Base-by-base conservation (phyloP, 78 protist species). In the Speleostelium caveatum region DNA sequence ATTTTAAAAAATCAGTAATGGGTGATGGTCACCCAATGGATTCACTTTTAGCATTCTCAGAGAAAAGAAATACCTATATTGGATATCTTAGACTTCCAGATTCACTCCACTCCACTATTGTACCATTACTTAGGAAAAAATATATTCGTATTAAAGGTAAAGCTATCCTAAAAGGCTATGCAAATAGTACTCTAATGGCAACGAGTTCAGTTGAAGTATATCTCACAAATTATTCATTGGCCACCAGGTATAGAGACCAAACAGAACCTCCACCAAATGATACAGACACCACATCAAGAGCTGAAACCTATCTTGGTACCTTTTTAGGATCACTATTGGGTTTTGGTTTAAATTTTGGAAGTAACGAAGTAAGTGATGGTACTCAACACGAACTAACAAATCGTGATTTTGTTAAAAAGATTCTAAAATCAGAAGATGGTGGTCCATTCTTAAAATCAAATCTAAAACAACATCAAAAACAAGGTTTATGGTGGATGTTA, bases 401-500 rank as follows among this genome's bases (percentile, higher is more conserved):
- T 3, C 17, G 36, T 1, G 91, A 83, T 59, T 71, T 71, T 19
- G 73, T 69, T 0, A 67, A 59, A 8, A 69, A 53, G 16, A 30
- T 12, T 28, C 77, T 83, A 7, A 12, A 33, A 3, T 17, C 14
- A 32, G 59, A 21, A 1, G 73, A 67, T 2, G n/a, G 75, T 26
- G 73, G 35, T 41, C 14, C 0, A 17, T 33, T 36, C 24, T 28
- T 83, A 4, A 42, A 58, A 22, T 30, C 38, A 12, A 51, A 4
- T 17, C 63, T 83, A n/a, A 12, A 69, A 30, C 33, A n/a, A 17
- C 91, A 83, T 42, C 91, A 83, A 59, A 10, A n/a, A 1, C 73
- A 83, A 32, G 91, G 79, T 8, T 26, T 71, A 22, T 83, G 91
- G 91, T 83, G 91, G 91, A 83, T 83, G 91, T 21, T 69, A 6